These are phyloP conservation scores for Melastoma candidum DNA, from an alignment of 441 rosid species.

Conservation along the genomic window DNA sequence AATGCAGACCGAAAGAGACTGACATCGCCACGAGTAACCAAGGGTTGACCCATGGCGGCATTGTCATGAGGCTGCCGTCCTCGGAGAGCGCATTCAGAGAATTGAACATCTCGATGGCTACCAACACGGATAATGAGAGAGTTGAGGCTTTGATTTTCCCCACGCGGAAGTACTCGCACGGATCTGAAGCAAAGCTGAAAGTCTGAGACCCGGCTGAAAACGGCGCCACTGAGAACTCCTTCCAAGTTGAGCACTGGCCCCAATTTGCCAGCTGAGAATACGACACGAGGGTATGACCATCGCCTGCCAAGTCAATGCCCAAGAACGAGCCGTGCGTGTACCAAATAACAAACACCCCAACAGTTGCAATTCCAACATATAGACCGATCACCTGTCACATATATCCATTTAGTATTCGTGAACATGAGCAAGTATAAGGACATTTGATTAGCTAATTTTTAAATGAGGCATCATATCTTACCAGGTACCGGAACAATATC, in stretches of 20 bases:
- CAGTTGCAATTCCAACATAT: conserved; percentile 85
- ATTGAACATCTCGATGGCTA: conserved; percentile 96
- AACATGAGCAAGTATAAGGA: neutral
- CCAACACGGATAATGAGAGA: conserved; percentile 83
- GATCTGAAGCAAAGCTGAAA: conserved; percentile 38
- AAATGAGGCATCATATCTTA: conserved; percentile 16
- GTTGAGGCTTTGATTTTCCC: conserved; percentile 93
- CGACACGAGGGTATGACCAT: conserved; percentile 74
- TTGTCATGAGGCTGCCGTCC: conserved; percentile 63
- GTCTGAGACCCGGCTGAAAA: conserved; percentile 68
- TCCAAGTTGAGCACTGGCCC: conserved; percentile 73
- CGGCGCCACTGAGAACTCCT: conserved; percentile 45
- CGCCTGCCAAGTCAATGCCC: conserved; percentile 73
- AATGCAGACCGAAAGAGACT: conserved; percentile 69
- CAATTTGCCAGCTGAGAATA: conserved; percentile 75
- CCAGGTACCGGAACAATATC: conserved; percentile 94
- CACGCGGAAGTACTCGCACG: conserved; percentile 67
- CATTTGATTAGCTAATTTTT: no score
- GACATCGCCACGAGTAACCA: conserved; percentile 84
- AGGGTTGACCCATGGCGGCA: conserved; percentile 98
- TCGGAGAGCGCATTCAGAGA: conserved; percentile 91
- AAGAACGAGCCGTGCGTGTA: conserved; percentile 61
- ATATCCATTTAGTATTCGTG: neutral
- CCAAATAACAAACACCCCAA: conserved; percentile 88
- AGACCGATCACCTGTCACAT: conserved; percentile 66